Conservation (phyloP, 345 rosid genomes). For the Eucalyptus sideroxylon region DNA sequence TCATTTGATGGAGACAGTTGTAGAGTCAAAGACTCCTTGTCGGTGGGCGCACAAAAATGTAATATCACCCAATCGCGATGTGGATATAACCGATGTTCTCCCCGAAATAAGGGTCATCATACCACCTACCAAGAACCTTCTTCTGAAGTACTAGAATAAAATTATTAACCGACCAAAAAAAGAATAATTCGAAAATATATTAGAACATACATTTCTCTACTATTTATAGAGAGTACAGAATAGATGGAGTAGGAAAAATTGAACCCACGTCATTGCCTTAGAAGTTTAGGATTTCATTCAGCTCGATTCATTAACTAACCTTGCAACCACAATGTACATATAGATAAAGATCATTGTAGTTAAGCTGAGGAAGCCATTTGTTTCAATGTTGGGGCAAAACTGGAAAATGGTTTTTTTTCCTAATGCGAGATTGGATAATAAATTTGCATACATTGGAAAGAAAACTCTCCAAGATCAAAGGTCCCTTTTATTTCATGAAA, state of each 20-base stretch:
- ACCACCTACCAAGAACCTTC: not conserved
- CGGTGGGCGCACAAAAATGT: not conserved
- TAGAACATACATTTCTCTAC: not conserved
- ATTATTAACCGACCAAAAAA: not conserved
- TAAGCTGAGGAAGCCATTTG: not conserved
- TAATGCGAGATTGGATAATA: not conserved
- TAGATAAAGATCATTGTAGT: not conserved
- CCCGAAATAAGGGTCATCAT: not conserved
- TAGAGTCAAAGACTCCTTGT: not conserved
- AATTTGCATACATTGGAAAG: not conserved
- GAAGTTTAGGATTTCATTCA: not conserved
- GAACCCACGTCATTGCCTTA: not conserved
- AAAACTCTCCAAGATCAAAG: not conserved
- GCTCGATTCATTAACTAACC: not conserved
- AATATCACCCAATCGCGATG: not conserved
- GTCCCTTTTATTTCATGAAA: rapidly evolving
- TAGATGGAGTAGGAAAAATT: not conserved
- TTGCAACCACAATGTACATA: not conserved
- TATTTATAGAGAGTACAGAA: not conserved
- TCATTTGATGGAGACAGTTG: not conserved
- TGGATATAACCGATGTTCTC: not conserved
- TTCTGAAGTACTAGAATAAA: not conserved
- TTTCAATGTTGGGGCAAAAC: not conserved
- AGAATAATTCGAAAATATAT: not conserved
- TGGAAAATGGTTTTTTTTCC: not conserved